phyloP scores from a whole-genome alignment of 2,329 filamentous ascomycete genomes.

The Colletotrichum spinosum region DNA sequence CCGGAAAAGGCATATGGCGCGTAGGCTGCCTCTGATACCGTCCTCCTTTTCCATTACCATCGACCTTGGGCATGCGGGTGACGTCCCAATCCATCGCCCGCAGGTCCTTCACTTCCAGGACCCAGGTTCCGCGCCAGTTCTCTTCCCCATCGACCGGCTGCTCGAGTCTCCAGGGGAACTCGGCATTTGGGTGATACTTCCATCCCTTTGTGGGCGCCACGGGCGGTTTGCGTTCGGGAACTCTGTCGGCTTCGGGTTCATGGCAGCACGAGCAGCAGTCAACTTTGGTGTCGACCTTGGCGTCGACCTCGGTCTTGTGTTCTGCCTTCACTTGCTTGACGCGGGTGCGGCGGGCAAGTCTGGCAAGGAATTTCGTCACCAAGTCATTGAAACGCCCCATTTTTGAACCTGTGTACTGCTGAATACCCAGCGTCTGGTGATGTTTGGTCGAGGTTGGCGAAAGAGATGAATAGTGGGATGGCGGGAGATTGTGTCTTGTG shows the following conservation, averaged over 20 bases:
- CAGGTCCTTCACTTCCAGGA: constrained; percentile 39
- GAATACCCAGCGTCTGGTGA: neutral
- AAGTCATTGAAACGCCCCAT: constrained; percentile 18
- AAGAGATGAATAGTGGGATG: constrained; percentile 9
- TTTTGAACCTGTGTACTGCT: neutral
- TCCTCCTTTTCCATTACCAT: constrained; percentile 1
- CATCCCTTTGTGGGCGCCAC: constrained; percentile 13
- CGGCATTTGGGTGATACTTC: constrained; percentile 11
- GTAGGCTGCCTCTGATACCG: constrained; percentile 37
- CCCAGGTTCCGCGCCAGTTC: constrained; percentile 41
- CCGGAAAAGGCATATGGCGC: constrained; percentile 36
- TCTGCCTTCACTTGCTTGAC: constrained; percentile 1
- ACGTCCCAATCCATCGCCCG: constrained; percentile 38
- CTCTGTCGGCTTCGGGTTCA: neutral
- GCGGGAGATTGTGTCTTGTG: constrained; percentile 1
- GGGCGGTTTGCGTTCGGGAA: neutral
- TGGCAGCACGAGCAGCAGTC: constrained; percentile 1
- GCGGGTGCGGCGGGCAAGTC: constrained; percentile 6
- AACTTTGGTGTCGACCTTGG: constrained; percentile 4
- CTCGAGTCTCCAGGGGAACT: constrained; percentile 37
- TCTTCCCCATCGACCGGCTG: constrained; percentile 38
- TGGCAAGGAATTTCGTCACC: constrained; percentile 3
- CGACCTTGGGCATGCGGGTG: constrained; percentile 26
- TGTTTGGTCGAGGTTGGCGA: constrained; percentile 1
- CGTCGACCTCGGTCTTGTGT: neutral